A percentile compares a stretch with the other conserved stretches of the same genome.
Conservation (phyloP, 441 rosid species). For the Pelargonium cotyledonis region DNA sequence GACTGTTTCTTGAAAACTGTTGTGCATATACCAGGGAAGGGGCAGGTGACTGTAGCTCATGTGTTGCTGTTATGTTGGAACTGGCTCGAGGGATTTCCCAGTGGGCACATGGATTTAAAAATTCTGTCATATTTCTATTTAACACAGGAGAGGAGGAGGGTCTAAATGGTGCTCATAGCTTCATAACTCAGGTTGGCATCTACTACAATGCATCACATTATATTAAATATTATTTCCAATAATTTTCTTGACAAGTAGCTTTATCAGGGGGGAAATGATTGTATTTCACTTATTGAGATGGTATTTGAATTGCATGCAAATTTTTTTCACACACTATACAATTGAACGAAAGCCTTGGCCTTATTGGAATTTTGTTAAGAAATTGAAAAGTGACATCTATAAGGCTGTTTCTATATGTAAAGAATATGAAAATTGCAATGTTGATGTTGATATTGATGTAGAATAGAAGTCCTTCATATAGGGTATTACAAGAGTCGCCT, state of each 20-base stretch:
- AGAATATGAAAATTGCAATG: no score
- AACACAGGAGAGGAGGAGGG: constrained; percentile 98
- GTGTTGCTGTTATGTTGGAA: constrained; percentile 91
- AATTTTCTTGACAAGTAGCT: neutral
- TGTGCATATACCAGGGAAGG: constrained; percentile 58
- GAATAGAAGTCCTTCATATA: no score
- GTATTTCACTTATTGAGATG: neutral
- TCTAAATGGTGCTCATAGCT: constrained; percentile 95
- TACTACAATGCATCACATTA: constrained; percentile 9
- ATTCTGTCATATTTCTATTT: constrained; percentile 73
- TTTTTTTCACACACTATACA: neutral
- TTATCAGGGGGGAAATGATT: constrained; percentile 1
- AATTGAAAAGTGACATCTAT: neutral
- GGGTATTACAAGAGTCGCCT: no score
- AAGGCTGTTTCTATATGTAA: neutral
- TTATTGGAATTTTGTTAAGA: neutral
- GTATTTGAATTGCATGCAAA: neutral
- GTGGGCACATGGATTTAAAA: constrained; percentile 90
- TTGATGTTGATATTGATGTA: no score
- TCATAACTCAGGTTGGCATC: constrained; percentile 75
- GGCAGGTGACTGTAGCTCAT: constrained; percentile 97
- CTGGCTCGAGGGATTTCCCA: constrained; percentile 90
- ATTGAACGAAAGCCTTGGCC: neutral
- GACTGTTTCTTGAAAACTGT: neutral
- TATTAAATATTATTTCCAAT: neutral